Evolutionary conservation across 768 basidiomycete genomes (phyloP).

Genomic region (Hydnomerulius pinastri): DNA sequence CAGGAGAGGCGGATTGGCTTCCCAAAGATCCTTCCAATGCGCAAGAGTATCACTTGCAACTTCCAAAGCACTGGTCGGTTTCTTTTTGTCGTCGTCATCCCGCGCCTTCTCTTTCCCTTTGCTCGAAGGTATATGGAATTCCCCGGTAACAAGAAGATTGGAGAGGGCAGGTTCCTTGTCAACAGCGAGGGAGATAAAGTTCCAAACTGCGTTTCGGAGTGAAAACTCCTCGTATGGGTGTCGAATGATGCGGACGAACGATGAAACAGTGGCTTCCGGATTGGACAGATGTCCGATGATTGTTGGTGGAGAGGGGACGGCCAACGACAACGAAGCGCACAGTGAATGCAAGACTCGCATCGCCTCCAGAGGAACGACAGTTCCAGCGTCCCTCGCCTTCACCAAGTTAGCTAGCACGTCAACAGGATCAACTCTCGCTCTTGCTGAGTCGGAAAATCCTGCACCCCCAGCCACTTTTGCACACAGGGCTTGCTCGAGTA

Average conservation of each 20-base stretch:
- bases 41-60: conserved; percentile 66
- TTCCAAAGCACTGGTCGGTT: conserved; percentile 59
- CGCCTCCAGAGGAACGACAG: conserved; percentile 63
- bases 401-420: conserved; percentile 74
- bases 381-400: conserved; percentile 62
- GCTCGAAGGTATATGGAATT: conserved; percentile 52
- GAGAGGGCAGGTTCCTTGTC: conserved; percentile 87
- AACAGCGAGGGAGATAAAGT: conserved; percentile 76
- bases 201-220: conserved; percentile 79
- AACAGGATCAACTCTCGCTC: conserved; percentile 65
- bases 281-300: conserved; percentile 79
- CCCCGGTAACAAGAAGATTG: conserved; percentile 74
- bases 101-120: conserved; percentile 41
- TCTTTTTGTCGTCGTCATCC: conserved; percentile 29
- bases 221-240: conserved; percentile 79
- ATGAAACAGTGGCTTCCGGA: conserved; percentile 68
- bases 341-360: conserved; percentile 68
- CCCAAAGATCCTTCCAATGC: conserved; percentile 77
- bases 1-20: conserved; percentile 73
- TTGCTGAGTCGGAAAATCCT: conserved; percentile 42
- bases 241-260: conserved; percentile 69
- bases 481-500: conserved; percentile 79
- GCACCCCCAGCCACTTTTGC: conserved; percentile 56
- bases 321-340: conserved; percentile 61
- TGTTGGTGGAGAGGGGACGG: conserved; percentile 64